Percentiles rank a stretch among this genome's conserved stretches.
Evolutionary conservation across 1,284 basidiomycete species (phyloP).

Genomic region (Rhodotorula sp.): DNA sequence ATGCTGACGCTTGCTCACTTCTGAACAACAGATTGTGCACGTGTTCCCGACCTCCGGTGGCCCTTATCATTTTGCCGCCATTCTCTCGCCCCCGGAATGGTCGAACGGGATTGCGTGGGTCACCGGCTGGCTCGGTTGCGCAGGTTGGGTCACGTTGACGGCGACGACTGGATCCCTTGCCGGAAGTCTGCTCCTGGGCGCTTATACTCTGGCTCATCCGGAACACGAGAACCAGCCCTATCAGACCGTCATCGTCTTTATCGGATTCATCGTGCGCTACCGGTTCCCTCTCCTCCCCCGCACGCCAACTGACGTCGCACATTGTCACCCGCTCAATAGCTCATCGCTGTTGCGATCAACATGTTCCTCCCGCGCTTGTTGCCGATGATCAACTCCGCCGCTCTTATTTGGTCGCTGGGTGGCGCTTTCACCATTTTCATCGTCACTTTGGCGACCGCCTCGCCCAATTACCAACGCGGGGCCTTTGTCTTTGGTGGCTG

Average conservation of each 20-base stretch:
- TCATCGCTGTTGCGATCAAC: slow-evolving; percentile 43
- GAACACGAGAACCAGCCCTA: slow-evolving; percentile 32
- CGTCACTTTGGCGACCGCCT: slow-evolving; percentile 50
- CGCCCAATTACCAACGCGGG: slow-evolving; percentile 49
- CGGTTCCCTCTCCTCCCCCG: too few relatives aligned
- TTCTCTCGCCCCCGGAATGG: slow-evolving; percentile 29
- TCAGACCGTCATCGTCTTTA: slow-evolving; percentile 35
- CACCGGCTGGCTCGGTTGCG: slow-evolving; percentile 39
- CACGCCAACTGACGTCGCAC: not conserved
- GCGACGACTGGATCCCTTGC: slow-evolving; percentile 32
- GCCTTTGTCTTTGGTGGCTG: slow-evolving; percentile 53
- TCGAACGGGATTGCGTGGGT: slow-evolving; percentile 28
- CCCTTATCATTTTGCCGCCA: slow-evolving; percentile 37
- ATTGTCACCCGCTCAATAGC: not conserved
- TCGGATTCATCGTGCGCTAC: slow-evolving; percentile 15
- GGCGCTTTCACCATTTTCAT: slow-evolving; percentile 51
- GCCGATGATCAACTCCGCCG: slow-evolving; percentile 48
- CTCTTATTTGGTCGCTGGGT: slow-evolving; percentile 49
- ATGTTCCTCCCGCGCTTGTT: slow-evolving; percentile 47
- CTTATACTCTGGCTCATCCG: slow-evolving; percentile 27
- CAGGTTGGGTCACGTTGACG: slow-evolving; percentile 40
- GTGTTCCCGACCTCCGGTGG: slow-evolving; percentile 41
- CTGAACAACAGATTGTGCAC: slow-evolving; percentile 42
- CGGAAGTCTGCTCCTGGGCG: slow-evolving; percentile 15
- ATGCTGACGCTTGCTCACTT: too few relatives aligned